Base-by-base conservation (phyloP, 345 rosid species). In the Cardamine resedifolia region DNA sequence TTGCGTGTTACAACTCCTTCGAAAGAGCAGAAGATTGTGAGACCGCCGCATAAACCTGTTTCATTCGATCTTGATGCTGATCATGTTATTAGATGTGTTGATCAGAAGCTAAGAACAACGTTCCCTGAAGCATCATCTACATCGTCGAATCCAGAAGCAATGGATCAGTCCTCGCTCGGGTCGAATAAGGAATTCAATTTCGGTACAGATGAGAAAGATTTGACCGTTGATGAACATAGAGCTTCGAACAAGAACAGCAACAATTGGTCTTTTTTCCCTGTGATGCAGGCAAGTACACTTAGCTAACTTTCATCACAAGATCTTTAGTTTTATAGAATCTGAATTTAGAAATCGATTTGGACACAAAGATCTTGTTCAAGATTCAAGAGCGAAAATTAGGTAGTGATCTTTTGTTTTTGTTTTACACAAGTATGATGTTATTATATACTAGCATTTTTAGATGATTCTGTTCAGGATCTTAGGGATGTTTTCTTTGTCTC, bases 251-350 rank as follows among this genome's bases (percentile, higher is more conserved):
- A 84, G 56, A 31, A 68, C 50, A 33, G 10, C 16, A 68, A 45
- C 28, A 12, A 70, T 7, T 91, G 97, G 99, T 86, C 97, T 6
- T 89, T 88, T 84, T 90, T 89, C 83, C 97, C 93, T 18, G 72
- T 88, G 79, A 73, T 86, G 71, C 96, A 86, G 66, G 75, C 95
- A 61, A 80, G 88, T 74, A 39, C 76, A 49, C 81, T 87, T 15
- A 78, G 90, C 79, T 90, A 84, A 85, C 77, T 8, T 62, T 41
- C 14, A 43, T 24, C n/a, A 3, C 6, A 60, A 52, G 58, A 16
- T 51, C 5, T 38, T 1, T 41, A 49, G 53, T 9, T 8, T 11
- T 41, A 4, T 34, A 62, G 75, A 69, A 26, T 69, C 60, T 62
- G 19, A 76, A 68, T 41, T 68, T 57, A 5, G 45, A 58, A 4